Evolutionary conservation across 225 moss, liverwort and hornwort species (phyloP), one percentile per base, ranked within the genome.

Genomic region (Anthoceros angustus): DNA sequence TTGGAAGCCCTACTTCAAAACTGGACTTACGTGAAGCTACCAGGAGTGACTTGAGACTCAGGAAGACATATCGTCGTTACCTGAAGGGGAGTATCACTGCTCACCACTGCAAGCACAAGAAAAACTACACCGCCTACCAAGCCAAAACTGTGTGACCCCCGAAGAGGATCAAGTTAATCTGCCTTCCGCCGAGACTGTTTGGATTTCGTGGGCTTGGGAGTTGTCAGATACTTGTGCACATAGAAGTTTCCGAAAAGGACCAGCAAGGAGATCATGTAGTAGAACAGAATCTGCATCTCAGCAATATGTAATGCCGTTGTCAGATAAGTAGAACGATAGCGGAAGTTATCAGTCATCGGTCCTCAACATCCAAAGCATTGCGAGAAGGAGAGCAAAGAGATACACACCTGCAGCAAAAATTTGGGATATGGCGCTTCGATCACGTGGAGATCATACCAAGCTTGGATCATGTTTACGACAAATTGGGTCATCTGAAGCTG

Each of bases 401-500:
- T 32, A 71, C 86, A 72, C 66, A 93, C 92, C 69, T 82, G 77
- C 12, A 85, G 70, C 0, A 93, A 40, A 42, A 86, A 85, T 64
- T 70, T 75, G 0, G 79, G 69, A 69, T 87, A 85, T 16, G 10
- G 63, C 0, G 70, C 63, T 0, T 86, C 82, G 70, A 68, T 70
- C 24, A 32, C 32, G 32, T 71, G 14, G 64, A 93, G 73, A 11
- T 77, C 85, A 62, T 85, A 74, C 7, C 79, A 46, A 60, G 83
- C 70, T 82, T 93, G 86, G 10, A 67, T 80, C 43, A 87, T 93
- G 67, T 86, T 89, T 2, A 83, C 83, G 66, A 85, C 40, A 73
- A 89, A 93, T 41, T 93, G 92, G 18, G 85, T 72, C 89, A 93
- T 89, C 77, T 93, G 92, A 61, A 93, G 63, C 64, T 89, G 80